Percentiles rank a stretch among this genome's conserved stretches.
These are phyloP conservation scores for Blepharisma japonicum DNA, from an alignment of 73 alveolate species.

Conservation along the genomic window DNA sequence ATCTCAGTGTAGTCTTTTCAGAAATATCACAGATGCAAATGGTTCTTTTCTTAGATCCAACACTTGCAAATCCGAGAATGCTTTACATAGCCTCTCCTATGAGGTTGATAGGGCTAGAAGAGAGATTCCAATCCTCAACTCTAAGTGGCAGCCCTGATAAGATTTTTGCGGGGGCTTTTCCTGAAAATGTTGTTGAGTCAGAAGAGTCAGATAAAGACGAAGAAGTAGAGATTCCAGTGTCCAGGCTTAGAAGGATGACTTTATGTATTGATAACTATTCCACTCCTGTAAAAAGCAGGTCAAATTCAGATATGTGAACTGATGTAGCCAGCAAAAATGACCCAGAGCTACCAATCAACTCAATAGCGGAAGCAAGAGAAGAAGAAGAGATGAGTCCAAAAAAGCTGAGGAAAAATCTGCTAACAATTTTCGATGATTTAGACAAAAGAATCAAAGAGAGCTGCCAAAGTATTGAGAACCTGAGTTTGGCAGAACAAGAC, in stretches of 20 bases:
- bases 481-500: constrained; percentile 2
- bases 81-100: constrained; percentile 16
- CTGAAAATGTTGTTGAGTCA: background rate
- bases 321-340: no score
- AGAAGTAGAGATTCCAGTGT: background rate
- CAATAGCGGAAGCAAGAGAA: background rate
- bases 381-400: background rate
- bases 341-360: no score
- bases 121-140: background rate
- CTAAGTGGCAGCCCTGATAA: no score
- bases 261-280: no score
- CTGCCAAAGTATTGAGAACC: background rate
- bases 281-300: no score
- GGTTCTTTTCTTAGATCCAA: background rate
- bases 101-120: constrained; percentile 6
- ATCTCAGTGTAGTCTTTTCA: no score
- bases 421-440: background rate
- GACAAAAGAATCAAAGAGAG: background rate
- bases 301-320: no score
- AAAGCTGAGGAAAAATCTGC: background rate
- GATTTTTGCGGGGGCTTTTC: constrained; percentile 22
- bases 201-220: constrained; percentile 20
- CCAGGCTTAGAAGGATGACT: no score
- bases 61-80: constrained; percentile 19
- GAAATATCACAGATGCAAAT: background rate